Conservation (phyloP, 225 moss, liverwort and hornwort genomes). For the Climacium dendroides region DNA sequence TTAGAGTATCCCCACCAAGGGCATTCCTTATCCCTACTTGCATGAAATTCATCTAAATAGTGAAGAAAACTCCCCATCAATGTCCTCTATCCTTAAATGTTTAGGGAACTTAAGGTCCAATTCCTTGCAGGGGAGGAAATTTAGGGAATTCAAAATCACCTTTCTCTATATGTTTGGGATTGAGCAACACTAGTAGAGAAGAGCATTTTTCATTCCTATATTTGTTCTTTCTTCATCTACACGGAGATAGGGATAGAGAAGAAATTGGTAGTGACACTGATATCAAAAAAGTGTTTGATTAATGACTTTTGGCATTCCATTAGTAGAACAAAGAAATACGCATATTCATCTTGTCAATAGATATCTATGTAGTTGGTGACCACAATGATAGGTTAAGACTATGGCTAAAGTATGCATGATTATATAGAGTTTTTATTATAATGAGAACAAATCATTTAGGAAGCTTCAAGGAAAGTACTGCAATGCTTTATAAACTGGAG, state of each 20-base stretch:
- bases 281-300: neutral
- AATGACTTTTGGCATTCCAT: neutral
- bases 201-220: no score
- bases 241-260: neutral
- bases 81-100: no score
- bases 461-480: neutral
- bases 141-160: no score
- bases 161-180: no score
- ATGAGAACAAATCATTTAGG: neutral
- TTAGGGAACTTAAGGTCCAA: no score
- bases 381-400: neutral
- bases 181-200: no score
- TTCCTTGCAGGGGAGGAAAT: no score
- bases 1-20: no score
- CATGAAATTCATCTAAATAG: no score
- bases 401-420: neutral
- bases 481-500: fast-evolving
- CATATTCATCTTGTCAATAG: neutral
- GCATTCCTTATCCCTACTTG: no score
- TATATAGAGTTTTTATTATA: neutral
- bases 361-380: neutral
- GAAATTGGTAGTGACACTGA: neutral
- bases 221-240: no score
- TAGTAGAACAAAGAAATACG: neutral
- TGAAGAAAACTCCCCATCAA: no score